Percentiles rank a stretch among this genome's conserved stretches.
These are phyloP conservation scores for Cladosporium sp. DNA, from an alignment of 2,329 filamentous ascomycete species.

Conservation along the genomic window DNA sequence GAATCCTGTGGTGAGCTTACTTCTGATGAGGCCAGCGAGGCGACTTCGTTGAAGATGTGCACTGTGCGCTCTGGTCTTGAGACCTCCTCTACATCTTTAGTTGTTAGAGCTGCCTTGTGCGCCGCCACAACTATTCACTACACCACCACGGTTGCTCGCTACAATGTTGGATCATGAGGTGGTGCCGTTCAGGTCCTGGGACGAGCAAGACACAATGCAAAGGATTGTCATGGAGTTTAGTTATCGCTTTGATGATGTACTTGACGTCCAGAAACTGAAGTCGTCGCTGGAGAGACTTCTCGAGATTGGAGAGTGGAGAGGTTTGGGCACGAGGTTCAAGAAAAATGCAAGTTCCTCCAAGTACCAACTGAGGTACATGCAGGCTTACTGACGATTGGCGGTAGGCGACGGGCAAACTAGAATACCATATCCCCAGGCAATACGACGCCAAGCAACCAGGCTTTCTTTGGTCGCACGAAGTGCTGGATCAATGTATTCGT, in stretches of 20 bases:
- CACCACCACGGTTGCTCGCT: neutral
- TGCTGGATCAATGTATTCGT: constrained; percentile 17
- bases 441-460: constrained; percentile 25
- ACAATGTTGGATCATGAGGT: constrained; percentile 3
- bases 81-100: neutral
- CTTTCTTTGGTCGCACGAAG: constrained; percentile 22
- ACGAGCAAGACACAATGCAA: neutral
- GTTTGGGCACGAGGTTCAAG: constrained; percentile 21
- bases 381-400: neutral
- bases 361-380: neutral
- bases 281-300: constrained; percentile 22
- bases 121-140: neutral
- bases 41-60: neutral
- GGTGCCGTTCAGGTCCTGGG: constrained; percentile 10
- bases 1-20: neutral
- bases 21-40: neutral
- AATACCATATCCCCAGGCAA: constrained; percentile 24
- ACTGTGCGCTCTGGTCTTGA: neutral
- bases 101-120: neutral
- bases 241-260: constrained; percentile 27
- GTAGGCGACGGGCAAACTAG: constrained; percentile 21
- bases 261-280: constrained; percentile 24
- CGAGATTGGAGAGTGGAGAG: constrained; percentile 23
- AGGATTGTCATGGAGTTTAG: constrained; percentile 24
- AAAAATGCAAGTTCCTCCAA: constrained; percentile 19